phyloP scores from a whole-genome alignment of 441 rosid genomes.

The Geranium incanum region DNA sequence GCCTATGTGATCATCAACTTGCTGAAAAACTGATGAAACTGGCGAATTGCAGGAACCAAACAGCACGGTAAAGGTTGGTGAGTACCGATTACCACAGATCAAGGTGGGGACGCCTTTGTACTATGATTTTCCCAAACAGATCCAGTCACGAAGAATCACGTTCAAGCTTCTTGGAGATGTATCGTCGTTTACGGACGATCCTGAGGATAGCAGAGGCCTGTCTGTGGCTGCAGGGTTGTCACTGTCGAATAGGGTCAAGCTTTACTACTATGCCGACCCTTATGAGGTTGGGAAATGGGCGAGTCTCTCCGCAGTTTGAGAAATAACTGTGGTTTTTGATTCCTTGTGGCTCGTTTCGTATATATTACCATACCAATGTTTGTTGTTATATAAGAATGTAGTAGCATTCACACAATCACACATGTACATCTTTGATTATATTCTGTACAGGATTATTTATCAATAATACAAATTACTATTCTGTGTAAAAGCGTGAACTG shows the following conservation, averaged over 20 bases:
- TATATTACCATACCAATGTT: background rate
- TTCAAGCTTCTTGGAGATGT: constrained; percentile 81
- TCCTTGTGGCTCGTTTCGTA: background rate
- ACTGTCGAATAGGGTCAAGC: constrained; percentile 56
- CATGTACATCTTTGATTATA: background rate
- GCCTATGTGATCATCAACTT: background rate
- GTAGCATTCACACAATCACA: background rate
- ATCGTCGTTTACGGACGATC: constrained; percentile 59
- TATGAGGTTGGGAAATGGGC: constrained; percentile 92
- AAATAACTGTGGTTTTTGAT: background rate
- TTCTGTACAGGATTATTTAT: background rate
- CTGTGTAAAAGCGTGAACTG: too few relatives aligned
- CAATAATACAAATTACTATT: background rate
- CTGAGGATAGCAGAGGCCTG: constrained; percentile 29
- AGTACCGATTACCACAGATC: constrained; percentile 68
- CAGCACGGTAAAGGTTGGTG: constrained; percentile 68
- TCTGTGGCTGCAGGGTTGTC: constrained; percentile 66
- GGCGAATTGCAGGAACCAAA: constrained; percentile 46
- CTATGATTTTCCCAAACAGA: constrained; percentile 63
- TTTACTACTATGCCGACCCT: constrained; percentile 71
- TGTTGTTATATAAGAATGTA: background rate
- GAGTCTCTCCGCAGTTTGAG: constrained; percentile 58
- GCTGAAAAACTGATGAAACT: background rate
- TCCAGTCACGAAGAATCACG: constrained; percentile 53
- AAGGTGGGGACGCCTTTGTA: constrained; percentile 70